phyloP scores from a whole-genome alignment of 1,139 yeast species.

The Yamadazyma diospyri region DNA sequence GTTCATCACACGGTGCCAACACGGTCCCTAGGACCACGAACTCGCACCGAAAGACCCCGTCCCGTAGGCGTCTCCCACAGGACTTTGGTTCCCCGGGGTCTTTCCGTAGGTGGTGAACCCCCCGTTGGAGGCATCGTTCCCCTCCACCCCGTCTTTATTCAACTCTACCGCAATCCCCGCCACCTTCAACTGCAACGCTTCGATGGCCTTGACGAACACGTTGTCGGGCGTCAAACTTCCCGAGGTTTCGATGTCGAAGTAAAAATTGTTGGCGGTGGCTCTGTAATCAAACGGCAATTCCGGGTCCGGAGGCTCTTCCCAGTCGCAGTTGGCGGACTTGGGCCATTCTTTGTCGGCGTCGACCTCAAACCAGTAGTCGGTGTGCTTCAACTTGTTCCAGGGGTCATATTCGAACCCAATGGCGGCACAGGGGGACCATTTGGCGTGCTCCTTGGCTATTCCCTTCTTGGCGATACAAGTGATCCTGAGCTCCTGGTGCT shows the following conservation, averaged over 20 bases:
- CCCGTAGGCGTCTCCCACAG: constrained; percentile 42
- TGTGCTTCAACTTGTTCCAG: constrained; percentile 95
- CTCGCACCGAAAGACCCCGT: constrained; percentile 44
- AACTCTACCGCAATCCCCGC: constrained; percentile 86
- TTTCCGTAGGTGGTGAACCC: constrained; percentile 52
- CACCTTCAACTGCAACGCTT: constrained; percentile 81
- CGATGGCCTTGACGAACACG: constrained; percentile 79
- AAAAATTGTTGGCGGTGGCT: constrained; percentile 78
- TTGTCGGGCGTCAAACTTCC: constrained; percentile 89
- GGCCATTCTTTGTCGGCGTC: constrained; percentile 94
- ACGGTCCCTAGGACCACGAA: too few species aligned
- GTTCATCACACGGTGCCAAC: too few species aligned
- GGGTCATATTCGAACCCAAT: constrained; percentile 98
- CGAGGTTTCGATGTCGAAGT: constrained; percentile 87
- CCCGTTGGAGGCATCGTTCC: constrained; percentile 40
- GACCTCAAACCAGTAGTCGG: constrained; percentile 95
- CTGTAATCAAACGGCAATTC: constrained; percentile 83
- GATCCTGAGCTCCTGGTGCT: constrained; percentile 85
- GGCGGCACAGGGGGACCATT: constrained; percentile 98
- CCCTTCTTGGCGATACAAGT: constrained; percentile 97
- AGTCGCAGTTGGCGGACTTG: constrained; percentile 77
- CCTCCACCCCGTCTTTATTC: constrained; percentile 56
- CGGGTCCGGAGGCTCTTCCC: constrained; percentile 94
- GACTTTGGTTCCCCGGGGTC: constrained; percentile 38
- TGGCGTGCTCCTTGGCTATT: constrained; percentile 96